phyloP scores from a whole-genome alignment of 2,329 filamentous ascomycete species.

The Stemphylium vesicarium region DNA sequence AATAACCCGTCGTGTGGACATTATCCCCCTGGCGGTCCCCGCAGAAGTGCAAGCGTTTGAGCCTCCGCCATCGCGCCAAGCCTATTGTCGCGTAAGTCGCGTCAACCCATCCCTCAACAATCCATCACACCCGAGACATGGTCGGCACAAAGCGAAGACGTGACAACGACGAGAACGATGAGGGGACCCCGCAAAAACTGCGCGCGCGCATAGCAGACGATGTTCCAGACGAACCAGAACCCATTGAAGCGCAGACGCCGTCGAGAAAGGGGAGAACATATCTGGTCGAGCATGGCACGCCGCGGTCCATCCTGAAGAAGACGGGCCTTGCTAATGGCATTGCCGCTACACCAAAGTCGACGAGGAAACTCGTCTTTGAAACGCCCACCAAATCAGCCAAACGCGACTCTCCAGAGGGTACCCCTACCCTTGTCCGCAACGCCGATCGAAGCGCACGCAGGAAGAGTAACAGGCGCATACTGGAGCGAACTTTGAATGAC shows the following conservation, averaged over 20 bases:
- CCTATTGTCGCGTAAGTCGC: conserved; percentile 31
- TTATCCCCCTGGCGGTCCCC: background rate
- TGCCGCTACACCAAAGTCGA: conserved; percentile 52
- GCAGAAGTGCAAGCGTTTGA: background rate
- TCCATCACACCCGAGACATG: conserved; percentile 27
- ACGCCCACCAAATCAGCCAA: conserved; percentile 50
- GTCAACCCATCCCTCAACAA: conserved; percentile 18
- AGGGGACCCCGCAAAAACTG: conserved; percentile 35
- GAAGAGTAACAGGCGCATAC: conserved; percentile 80
- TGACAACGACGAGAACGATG: conserved; percentile 29
- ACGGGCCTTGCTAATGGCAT: conserved; percentile 25
- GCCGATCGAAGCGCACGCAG: conserved; percentile 84
- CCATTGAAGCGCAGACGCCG: conserved; percentile 38
- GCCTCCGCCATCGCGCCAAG: conserved; percentile 13
- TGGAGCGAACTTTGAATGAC: conserved; percentile 72
- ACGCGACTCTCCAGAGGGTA: conserved; percentile 51
- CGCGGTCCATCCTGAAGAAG: conserved; percentile 45
- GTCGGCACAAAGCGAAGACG: conserved; percentile 42
- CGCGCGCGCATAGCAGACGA: conserved; percentile 26
- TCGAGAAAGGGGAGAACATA: conserved; percentile 34
- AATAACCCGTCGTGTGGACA: background rate
- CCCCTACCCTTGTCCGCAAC: conserved; percentile 70
- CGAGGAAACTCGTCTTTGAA: conserved; percentile 55
- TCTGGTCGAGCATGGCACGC: conserved; percentile 36
- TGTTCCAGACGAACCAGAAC: conserved; percentile 26